These are phyloP conservation scores for Mortierella sp. DNA, from an alignment of 371 early-diverging fungal genomes.

Conservation along the genomic window DNA sequence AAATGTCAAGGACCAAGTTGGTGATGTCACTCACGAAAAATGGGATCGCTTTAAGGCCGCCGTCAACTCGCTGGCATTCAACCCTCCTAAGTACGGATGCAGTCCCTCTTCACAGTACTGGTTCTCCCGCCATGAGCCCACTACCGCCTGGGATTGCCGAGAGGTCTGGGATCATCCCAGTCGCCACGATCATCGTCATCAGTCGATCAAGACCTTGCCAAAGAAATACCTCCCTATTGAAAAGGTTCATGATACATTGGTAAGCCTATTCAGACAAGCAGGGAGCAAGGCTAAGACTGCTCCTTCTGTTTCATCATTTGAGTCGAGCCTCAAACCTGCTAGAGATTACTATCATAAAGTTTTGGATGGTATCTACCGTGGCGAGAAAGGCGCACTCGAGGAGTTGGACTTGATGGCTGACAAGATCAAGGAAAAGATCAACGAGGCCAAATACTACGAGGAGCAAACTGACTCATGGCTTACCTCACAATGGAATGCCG, in stretches of 20 bases:
- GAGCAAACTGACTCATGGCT: slow-evolving; percentile 54
- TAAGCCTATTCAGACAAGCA: slow-evolving; percentile 28
- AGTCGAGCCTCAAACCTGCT: slow-evolving; percentile 32
- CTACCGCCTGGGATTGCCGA: slow-evolving; percentile 42
- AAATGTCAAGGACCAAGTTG: slow-evolving; percentile 28
- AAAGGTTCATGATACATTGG: slow-evolving; percentile 36
- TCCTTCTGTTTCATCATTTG: slow-evolving; percentile 40
- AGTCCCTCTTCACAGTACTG: slow-evolving; percentile 49
- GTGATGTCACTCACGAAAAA: slow-evolving; percentile 35
- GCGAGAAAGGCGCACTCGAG: slow-evolving; percentile 34
- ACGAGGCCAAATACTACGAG: slow-evolving; percentile 53
- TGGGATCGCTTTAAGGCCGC: slow-evolving; percentile 54
- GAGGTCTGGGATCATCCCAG: slow-evolving; percentile 55
- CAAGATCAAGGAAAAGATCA: slow-evolving; percentile 41
- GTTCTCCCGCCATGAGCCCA: slow-evolving; percentile 37
- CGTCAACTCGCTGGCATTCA: slow-evolving; percentile 44
- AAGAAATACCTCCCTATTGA: slow-evolving; percentile 41
- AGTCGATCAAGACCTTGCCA: slow-evolving; percentile 35
- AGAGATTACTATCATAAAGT: slow-evolving; percentile 30
- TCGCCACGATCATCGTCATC: slow-evolving; percentile 32
- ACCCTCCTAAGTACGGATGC: slow-evolving; percentile 55
- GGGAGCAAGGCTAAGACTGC: slow-evolving; percentile 33
- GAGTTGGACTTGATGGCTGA: slow-evolving; percentile 42
- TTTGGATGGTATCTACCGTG: slow-evolving; percentile 27
- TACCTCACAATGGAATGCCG: slow-evolving; percentile 49